A percentile compares a stretch with the other conserved stretches of the same genome.
Conservation (phyloP, 768 basidiomycete species). For the Ephemerocybe angulata region DNA sequence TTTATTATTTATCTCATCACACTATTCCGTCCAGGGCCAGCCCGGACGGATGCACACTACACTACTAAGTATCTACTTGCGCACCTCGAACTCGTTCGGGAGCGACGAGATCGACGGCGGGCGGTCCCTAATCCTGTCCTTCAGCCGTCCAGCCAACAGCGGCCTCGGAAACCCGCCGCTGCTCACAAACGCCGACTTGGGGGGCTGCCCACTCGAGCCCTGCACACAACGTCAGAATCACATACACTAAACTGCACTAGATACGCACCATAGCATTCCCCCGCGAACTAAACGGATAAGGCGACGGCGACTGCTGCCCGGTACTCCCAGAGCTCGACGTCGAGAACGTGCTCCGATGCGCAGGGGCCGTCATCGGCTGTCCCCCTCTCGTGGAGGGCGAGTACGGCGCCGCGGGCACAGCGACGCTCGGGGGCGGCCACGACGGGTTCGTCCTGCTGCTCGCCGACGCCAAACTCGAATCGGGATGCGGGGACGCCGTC, state of each 20-base stretch:
- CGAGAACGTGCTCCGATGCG: conserved; percentile 6
- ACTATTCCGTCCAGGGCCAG: too few species aligned
- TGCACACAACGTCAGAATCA: neutral
- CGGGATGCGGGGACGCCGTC: neutral
- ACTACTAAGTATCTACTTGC: neutral
- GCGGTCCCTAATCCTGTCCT: conserved; percentile 10
- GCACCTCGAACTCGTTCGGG: neutral
- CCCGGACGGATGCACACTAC: too few species aligned
- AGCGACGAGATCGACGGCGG: conserved; percentile 8
- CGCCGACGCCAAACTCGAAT: neutral
- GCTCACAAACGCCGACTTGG: conserved; percentile 8
- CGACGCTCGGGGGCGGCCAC: neutral
- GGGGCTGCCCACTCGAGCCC: neutral
- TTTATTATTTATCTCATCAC: too few species aligned
- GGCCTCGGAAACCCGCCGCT: conserved; percentile 8
- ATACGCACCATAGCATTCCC: neutral
- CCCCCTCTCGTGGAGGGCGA: neutral
- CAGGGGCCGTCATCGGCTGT: conserved; percentile 7
- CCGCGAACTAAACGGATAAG: conserved; percentile 6
- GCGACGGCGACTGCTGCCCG: too few species aligned
- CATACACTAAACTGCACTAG: neutral
- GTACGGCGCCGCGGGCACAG: neutral
- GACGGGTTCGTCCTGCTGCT: neutral
- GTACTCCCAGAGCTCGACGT: too few species aligned
- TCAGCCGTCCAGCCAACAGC: conserved; percentile 8